These are phyloP conservation scores for Tetrapyrgos nigripes DNA, from an alignment of 1,284 basidiomycete genomes.

Conservation along the genomic window DNA sequence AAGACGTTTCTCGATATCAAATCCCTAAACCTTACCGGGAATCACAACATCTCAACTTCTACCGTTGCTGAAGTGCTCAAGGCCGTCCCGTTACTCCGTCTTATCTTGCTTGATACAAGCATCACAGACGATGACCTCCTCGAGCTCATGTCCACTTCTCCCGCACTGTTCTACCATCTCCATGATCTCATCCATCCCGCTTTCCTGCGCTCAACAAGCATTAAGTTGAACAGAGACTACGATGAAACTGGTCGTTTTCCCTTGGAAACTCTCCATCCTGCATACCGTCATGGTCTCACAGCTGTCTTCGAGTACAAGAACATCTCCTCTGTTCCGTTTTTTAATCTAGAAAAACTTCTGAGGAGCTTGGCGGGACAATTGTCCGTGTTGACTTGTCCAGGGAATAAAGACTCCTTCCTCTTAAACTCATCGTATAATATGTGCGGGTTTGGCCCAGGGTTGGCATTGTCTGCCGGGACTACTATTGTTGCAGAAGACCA, in stretches of 20 bases:
- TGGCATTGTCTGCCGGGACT: too few species aligned
- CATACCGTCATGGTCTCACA: not conserved
- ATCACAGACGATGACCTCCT: constrained; percentile 21
- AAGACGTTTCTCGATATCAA: constrained; percentile 6
- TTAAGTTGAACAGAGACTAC: not conserved
- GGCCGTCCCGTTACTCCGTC: constrained; percentile 22
- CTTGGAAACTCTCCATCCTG: not conserved
- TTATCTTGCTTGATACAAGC: constrained; percentile 26
- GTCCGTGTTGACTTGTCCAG: too few species aligned
- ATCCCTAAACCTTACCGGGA: constrained; percentile 33
- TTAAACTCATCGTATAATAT: too few species aligned
- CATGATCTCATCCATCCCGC: constrained; percentile 30
- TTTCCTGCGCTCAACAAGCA: not conserved
- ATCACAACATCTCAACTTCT: constrained; percentile 22
- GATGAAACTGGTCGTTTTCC: not conserved
- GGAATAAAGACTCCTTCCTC: too few species aligned
- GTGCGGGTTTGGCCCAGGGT: too few species aligned
- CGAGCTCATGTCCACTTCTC: constrained; percentile 20
- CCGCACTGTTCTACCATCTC: constrained; percentile 25
- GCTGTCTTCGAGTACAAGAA: not conserved
- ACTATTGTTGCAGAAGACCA: too few species aligned
- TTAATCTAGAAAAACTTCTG: too few species aligned
- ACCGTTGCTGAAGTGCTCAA: constrained; percentile 20
- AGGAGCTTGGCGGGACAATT: too few species aligned
- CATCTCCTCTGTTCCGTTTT: too few species aligned